Evolutionary conservation across 352 stramenopile genomes (phyloP), one percentile per base, ranked within the genome.

Genomic region (Phytophthora sp.): DNA sequence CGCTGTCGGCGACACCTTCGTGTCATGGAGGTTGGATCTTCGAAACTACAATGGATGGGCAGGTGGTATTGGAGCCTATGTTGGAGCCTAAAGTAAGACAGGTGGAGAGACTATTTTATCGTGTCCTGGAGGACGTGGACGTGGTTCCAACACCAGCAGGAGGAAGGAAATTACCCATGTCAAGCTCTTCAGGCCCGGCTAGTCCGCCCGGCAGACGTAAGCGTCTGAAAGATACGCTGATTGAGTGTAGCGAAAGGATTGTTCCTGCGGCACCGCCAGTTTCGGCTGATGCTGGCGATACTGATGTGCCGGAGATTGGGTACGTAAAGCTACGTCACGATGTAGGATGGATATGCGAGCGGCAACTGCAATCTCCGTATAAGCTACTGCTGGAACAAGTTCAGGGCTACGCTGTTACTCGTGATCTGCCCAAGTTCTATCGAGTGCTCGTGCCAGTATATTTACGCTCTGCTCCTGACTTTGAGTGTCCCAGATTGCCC

Each of bases 281-380:
- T 17, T 3, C 57, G 26, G 49, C 39, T 34, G 66, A 61, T 13
- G 27, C 30, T 24, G 49, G 21, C 27, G 61, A 54, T 28, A 9
- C 7, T 20, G 61, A 75, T 3, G 13, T 74, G n/a, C 63, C 77
- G 5, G 69, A 77, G 30, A 79, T 93, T 7, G 79, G 76, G 6
- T 94, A 84, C 59, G 73, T 94, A 13, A 94, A 94, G 64, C 74
- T 94, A 23, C 86, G 86, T 5, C 86, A 94, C 48, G 84, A 92
- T 48, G 77, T 84, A 1, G 86, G 86, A 2, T 94, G 86, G 86
- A 86, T 94, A 35, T 89, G 83, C 34, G 86, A 92, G 60, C 79
- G 81, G 9, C 66, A 81, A 10, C 39, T 83, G 38, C 62, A 77
- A 10, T 42, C 76, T 15, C 80, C 80, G 26, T 87, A 82, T 56